These are phyloP conservation scores for Cutaneotrichosporon mucoides DNA, from an alignment of 1,284 basidiomycete genomes.

Conservation along the genomic window DNA sequence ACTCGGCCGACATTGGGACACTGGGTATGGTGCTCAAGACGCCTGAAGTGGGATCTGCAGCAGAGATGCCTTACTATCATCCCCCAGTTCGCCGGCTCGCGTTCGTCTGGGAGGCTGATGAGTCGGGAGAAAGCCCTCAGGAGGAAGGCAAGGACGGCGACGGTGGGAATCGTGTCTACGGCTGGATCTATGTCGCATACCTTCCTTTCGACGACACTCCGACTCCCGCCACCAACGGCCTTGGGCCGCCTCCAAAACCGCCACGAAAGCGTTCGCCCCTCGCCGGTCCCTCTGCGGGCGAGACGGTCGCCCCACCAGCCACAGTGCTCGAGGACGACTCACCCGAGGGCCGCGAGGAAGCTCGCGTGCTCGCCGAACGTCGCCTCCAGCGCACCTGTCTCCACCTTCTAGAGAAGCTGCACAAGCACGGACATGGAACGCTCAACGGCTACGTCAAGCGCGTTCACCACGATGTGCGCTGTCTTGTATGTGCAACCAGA, in stretches of 20 bases:
- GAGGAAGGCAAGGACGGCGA: constrained; percentile 88
- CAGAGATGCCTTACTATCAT: constrained; percentile 46
- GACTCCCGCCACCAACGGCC: constrained; percentile 3
- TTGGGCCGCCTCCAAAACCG: constrained; percentile 12
- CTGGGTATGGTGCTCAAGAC: constrained; percentile 35
- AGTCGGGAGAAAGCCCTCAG: constrained; percentile 57
- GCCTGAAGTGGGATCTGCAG: constrained; percentile 27
- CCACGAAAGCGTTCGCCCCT: constrained; percentile 33
- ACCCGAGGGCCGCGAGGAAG: constrained; percentile 7
- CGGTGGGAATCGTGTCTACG: constrained; percentile 49
- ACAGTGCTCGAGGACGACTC: constrained; percentile 16
- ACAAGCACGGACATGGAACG: constrained; percentile 79
- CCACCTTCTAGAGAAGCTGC: constrained; percentile 72
- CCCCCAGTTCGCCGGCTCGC: constrained; percentile 41
- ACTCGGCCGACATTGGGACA: constrained; percentile 3
- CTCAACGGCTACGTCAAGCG: constrained; percentile 78
- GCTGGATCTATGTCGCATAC: constrained; percentile 28
- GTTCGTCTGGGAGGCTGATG: constrained; percentile 30
- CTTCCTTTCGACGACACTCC: constrained; percentile 27
- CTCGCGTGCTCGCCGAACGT: constrained; percentile 16
- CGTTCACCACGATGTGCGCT: constrained; percentile 66
- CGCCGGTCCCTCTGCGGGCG: constrained; percentile 17
- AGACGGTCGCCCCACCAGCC: constrained; percentile 12
- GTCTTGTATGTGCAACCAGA: constrained; percentile 9
- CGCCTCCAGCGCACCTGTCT: constrained; percentile 75